phyloP scores from a whole-genome alignment of 768 basidiomycete genomes.

The Butyriboletus loyo region DNA sequence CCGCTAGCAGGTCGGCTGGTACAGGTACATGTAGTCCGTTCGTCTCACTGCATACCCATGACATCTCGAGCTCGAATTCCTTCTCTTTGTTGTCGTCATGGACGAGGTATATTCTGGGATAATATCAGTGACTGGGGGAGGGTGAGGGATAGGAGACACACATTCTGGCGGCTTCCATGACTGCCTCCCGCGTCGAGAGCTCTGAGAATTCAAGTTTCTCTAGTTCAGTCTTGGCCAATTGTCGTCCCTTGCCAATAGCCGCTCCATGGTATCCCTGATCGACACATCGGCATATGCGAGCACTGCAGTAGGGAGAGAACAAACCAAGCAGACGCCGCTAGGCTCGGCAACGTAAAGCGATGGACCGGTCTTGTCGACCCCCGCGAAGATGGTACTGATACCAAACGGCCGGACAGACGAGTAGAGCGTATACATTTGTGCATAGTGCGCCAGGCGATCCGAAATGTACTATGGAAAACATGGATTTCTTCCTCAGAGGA shows the following conservation, averaged over 20 bases:
- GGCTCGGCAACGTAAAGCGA: constrained; percentile 90
- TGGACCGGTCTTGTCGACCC: constrained; percentile 86
- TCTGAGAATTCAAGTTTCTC: constrained; percentile 91
- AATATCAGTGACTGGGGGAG: constrained; percentile 3
- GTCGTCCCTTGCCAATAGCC: constrained; percentile 97
- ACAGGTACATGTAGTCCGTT: constrained; percentile 77
- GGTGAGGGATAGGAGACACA: constrained; percentile 39
- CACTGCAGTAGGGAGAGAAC: constrained; percentile 25
- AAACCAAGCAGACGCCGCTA: constrained; percentile 85
- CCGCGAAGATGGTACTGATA: constrained; percentile 86
- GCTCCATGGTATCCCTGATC: constrained; percentile 89
- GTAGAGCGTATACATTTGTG: constrained; percentile 95
- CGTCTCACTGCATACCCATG: constrained; percentile 90
- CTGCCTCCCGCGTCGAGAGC: constrained; percentile 79
- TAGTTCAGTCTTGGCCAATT: constrained; percentile 95
- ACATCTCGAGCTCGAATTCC: constrained; percentile 96
- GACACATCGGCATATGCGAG: not conserved
- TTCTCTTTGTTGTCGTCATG: constrained; percentile 99
- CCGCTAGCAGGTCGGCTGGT: constrained; percentile 77
- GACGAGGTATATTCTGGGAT: constrained; percentile 84
- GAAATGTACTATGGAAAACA: constrained; percentile 45
- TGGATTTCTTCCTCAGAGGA: not conserved
- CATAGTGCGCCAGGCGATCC: constrained; percentile 83
- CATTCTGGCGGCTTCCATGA: constrained; percentile 94
- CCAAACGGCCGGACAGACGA: constrained; percentile 98